phyloP scores from a whole-genome alignment of 345 rosid genomes.

The Syzygium aqueum region DNA sequence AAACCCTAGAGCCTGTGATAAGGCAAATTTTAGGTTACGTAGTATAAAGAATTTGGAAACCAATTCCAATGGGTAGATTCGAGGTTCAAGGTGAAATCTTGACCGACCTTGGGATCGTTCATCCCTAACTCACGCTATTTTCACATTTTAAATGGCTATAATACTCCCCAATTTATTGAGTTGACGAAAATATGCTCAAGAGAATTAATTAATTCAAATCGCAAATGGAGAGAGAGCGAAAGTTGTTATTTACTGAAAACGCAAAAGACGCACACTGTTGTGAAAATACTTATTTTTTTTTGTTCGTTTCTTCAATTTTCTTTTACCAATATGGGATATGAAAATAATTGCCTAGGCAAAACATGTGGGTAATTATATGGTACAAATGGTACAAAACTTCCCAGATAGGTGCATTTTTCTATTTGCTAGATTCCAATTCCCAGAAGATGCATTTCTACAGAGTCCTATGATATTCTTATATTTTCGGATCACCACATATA shows the following conservation, averaged over 20 bases:
- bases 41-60: no score
- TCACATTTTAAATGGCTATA: background rate
- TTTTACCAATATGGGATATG: background rate
- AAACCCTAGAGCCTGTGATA: no score
- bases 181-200: background rate
- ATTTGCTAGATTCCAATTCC: background rate
- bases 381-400: background rate
- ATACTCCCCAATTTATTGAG: background rate
- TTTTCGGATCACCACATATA: background rate
- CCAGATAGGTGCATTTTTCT: background rate
- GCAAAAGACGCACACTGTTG: background rate
- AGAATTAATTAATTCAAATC: background rate
- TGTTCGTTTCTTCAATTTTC: background rate
- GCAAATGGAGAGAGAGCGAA: background rate
- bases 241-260: accelerated
- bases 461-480: background rate
- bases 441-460: background rate
- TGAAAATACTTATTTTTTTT: no score
- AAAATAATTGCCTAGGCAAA: background rate
- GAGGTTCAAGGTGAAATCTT: no score
- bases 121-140: no score
- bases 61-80: no score
- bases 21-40: no score
- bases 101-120: no score
- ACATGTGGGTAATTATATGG: background rate